Evolutionary conservation across 352 stramenopile species (phyloP).

Genomic region (Phytophthora chlamydospora): DNA sequence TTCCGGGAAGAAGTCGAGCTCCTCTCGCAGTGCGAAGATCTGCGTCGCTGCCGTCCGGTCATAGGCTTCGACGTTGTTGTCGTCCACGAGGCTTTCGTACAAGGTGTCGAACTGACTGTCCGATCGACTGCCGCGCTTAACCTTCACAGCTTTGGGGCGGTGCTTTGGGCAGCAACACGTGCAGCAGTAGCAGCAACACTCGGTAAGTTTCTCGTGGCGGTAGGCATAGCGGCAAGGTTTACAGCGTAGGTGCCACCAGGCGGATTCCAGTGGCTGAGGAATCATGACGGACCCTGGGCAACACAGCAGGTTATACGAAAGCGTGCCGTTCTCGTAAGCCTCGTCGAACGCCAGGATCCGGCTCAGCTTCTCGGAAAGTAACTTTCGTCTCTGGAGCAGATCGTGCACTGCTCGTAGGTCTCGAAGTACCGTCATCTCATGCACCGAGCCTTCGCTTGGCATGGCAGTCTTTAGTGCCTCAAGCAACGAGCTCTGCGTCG

Average conservation of each 20-base stretch:
- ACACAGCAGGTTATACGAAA: conserved; percentile 74
- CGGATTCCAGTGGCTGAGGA: conserved; percentile 49
- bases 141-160: conserved; percentile 22
- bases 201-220: conserved; percentile 43
- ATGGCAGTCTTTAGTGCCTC: conserved; percentile 49
- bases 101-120: conserved; percentile 32
- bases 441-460: conserved; percentile 39
- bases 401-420: conserved; percentile 67
- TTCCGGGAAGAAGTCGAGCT: conserved; percentile 79
- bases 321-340: conserved; percentile 51
- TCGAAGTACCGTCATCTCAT: conserved; percentile 70
- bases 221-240: conserved; percentile 64
- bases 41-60: conserved; percentile 23
- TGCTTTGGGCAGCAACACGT: conserved; percentile 47
- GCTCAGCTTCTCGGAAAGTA: conserved; percentile 57
- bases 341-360: conserved; percentile 62
- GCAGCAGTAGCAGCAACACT: conserved; percentile 52
- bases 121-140: conserved; percentile 18
- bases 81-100: conserved; percentile 39
- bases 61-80: conserved; percentile 25
- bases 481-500: conserved; percentile 52
- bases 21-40: conserved; percentile 52
- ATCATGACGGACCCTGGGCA: conserved; percentile 65
- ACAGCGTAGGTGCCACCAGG: conserved; percentile 54
- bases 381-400: conserved; percentile 53